phyloP scores from a whole-genome alignment of 2,329 filamentous ascomycete genomes.

The Teratosphaeria gauchensis region DNA sequence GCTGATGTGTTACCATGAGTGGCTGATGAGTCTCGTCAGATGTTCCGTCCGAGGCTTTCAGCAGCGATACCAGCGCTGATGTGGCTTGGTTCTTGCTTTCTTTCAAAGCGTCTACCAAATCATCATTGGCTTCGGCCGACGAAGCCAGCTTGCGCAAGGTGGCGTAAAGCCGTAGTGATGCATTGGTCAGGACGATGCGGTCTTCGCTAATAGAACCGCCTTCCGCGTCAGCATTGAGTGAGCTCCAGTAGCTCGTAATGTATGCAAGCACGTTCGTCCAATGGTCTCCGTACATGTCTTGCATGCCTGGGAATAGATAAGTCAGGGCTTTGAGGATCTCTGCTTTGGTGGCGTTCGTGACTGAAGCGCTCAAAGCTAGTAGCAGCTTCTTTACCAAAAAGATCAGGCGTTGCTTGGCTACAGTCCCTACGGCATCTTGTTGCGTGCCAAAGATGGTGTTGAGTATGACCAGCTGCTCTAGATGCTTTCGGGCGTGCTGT shows the following conservation, averaged over 20 bases:
- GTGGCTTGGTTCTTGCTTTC: slow-evolving; percentile 49
- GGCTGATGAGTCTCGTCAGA: slow-evolving; percentile 53
- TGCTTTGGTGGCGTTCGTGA: slow-evolving; percentile 44
- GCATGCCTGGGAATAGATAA: slow-evolving; percentile 60
- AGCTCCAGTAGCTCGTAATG: slow-evolving; percentile 29
- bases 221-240: background rate
- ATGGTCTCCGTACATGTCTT: slow-evolving; percentile 77
- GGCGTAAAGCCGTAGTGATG: slow-evolving; percentile 62
- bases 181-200: slow-evolving; percentile 44
- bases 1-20: slow-evolving; percentile 62
- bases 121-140: slow-evolving; percentile 66
- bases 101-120: slow-evolving; percentile 65
- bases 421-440: slow-evolving; percentile 40
- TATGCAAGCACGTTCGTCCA: slow-evolving; percentile 51
- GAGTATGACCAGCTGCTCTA: slow-evolving; percentile 43
- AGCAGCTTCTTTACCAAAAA: slow-evolving; percentile 75
- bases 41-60: slow-evolving; percentile 42
- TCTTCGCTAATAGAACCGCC: slow-evolving; percentile 8
- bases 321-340: slow-evolving; percentile 45
- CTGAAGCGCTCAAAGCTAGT: slow-evolving; percentile 52
- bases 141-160: slow-evolving; percentile 49
- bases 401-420: slow-evolving; percentile 56
- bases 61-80: slow-evolving; percentile 50
- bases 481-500: slow-evolving; percentile 10
- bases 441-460: slow-evolving; percentile 45